A percentile compares a stretch with the other conserved stretches of the same genome.
phyloP scores from a whole-genome alignment of 2,329 filamentous ascomycete genomes.

The Endocalyx cinctus region DNA sequence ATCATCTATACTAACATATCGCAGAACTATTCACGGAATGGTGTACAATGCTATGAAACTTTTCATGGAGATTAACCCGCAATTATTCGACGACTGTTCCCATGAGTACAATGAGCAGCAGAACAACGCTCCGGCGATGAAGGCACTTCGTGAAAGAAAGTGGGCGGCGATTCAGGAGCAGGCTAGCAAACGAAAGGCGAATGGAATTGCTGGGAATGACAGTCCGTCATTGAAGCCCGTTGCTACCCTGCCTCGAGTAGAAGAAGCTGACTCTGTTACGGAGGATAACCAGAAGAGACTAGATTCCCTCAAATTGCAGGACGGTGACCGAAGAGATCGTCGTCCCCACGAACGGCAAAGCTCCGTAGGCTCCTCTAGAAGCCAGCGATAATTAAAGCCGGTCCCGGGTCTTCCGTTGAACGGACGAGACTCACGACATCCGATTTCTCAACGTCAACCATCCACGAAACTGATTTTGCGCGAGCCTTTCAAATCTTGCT shows the following conservation, averaged over 20 bases:
- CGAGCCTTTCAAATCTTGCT: conserved; percentile 21
- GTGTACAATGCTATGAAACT: conserved; percentile 99
- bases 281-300: conserved; percentile 84
- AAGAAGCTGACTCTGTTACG: conserved; percentile 74
- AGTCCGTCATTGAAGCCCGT: conserved; percentile 34
- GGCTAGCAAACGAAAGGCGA: conserved; percentile 63
- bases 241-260: conserved; percentile 47
- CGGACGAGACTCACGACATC: neutral
- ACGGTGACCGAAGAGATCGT: conserved; percentile 60
- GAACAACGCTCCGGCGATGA: conserved; percentile 81
- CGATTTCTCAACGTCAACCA: too few species aligned
- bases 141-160: conserved; percentile 75
- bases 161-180: conserved; percentile 85
- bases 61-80: conserved; percentile 99
- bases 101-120: conserved; percentile 97
- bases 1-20: conserved; percentile 26
- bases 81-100: conserved; percentile 97
- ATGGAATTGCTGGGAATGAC: conserved; percentile 29
- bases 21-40: conserved; percentile 97
- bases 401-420: neutral
- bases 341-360: conserved; percentile 58
- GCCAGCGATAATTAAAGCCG: conserved; percentile 45
- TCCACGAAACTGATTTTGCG: conserved; percentile 21
- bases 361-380: conserved; percentile 51
- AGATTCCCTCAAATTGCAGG: conserved; percentile 85